Evolutionary conservation across 116 monocot species (phyloP), one percentile per base, ranked within the genome.

Genomic region (Dioscorea cayenensis): DNA sequence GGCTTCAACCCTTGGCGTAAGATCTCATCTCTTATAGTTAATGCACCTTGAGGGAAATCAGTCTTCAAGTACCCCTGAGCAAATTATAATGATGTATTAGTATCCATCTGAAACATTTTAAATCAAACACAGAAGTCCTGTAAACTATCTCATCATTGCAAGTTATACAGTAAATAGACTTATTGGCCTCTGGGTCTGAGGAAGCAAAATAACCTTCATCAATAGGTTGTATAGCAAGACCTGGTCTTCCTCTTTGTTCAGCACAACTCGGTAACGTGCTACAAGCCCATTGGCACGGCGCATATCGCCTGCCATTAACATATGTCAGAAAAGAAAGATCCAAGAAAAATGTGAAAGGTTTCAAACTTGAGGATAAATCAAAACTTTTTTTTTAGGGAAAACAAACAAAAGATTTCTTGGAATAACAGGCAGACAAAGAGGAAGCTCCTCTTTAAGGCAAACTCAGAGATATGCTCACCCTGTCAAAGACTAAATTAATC

Each of bases 251-350:
- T 92, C 85, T 63, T 87, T 77, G 49, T 75, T 82, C 66, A 93
- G 85, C 2, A 93, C 72, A 51, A 67, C 60, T n/a, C 87, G 74
- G 58, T 73, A 89, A 76, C 84, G 86, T 35, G 89, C 92, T 75
- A 93, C 74, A 73, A 93, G 89, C 65, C 87, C 92, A 87, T 89
- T 86, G 65, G 92, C 92, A 75, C 87, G 92, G 12, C 83, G 84
- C 86, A 89, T 83, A 71, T 93, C 92, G 75, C 92, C 92, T 93
- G 80, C 65, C 84, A 28, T 60, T 23, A 60, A 73, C 8, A 4
- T 60, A 55, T 3, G 52, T 16, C 66, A 20, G 3, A 64, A n/a
- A 7, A 3, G 2, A 11, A 55, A 7, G 6, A 71, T 61, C 6
- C 35, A 60, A 35, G 9, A 20, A 3, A 20, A n/a, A 60, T n/a